Evolutionary conservation across 2,329 filamentous ascomycete species (phyloP), one percentile per base, ranked within the genome.

Genomic region (Arthrobotrys sinensis): DNA sequence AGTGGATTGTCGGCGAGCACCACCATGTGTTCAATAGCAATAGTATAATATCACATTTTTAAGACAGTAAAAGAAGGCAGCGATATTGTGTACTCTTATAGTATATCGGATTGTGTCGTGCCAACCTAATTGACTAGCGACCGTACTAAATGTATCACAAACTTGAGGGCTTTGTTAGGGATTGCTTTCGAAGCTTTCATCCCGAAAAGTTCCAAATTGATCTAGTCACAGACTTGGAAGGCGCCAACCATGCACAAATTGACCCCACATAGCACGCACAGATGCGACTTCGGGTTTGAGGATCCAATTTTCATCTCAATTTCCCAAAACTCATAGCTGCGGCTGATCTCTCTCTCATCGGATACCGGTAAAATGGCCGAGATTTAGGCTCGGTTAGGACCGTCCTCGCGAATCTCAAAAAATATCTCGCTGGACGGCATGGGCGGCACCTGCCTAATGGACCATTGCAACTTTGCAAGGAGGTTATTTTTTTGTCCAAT

Each of bases 391-490:
- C 16, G 32, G n/a, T 14, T 34, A 10, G 50, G 28, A 40, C 16
- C 32, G 32, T 11, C 16, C 52, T 40, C 52, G 52, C 52, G 52
- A 57, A 57, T 57, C 52, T 19, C 7, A 16, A 16, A 53, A 19
- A 38, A 57, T n/a, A 36, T 38, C 52, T 38, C 36, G 52, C 52
- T 12, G 34, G 34, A n/a, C 19, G 52, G 52, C 4, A 38, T 19
- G 28, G 34, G 32, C 50, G 12, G 52, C 52, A 57, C 52, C 52
- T 57, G 52, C 52, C 52, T 57, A 38, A 38, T 38, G 7, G 7
- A 53, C 38, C 32, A 21, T 38, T 55, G 52, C 36, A 8, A 12
- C 12, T 8, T 38, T 38, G 36, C 8, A 38, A 38, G 7, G 36
- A 38, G 8, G 8, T 6, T 38, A 11, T 1, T 55, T 19, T 19